Conservation (phyloP, 345 rosid genomes). For the Balakata baccata region DNA sequence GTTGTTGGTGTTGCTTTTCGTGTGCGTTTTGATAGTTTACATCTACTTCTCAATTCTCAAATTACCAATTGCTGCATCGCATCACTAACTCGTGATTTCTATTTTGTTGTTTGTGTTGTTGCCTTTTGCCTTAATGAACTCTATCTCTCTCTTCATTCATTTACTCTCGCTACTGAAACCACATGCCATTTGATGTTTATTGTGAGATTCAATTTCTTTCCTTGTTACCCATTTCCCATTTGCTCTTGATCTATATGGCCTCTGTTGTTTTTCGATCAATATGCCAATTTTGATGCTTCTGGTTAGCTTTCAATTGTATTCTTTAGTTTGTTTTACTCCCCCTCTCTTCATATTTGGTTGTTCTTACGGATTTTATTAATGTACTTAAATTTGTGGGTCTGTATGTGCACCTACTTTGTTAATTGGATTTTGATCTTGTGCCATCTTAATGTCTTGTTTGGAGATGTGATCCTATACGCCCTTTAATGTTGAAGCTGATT, state of each 20-base stretch:
- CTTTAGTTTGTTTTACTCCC: not conserved
- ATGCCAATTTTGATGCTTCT: not conserved
- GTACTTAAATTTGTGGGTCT: not conserved
- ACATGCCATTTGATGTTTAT: no score
- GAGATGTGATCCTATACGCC: not conserved
- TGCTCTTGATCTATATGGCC: no score
- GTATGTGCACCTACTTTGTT: not conserved
- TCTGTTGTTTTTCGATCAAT: no score
- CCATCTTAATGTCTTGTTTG: not conserved
- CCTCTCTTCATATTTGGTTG: not conserved
- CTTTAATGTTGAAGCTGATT: not conserved
- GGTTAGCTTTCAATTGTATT: slow-evolving; percentile 15
- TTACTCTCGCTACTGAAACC: no score
- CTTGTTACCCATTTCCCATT: no score
- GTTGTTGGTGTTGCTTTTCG: slow-evolving; percentile 9
- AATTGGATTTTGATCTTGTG: not conserved
- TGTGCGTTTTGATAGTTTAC: slow-evolving; percentile 1
- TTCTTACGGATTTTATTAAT: not conserved
- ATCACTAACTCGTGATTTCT: no score
- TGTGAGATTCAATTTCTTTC: no score
- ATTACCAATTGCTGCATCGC: not conserved
- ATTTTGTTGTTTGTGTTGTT: not conserved
- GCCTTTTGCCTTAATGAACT: not conserved
- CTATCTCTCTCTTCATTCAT: not conserved
- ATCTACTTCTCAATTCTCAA: not conserved